Evolutionary conservation across 2,329 filamentous ascomycete genomes (phyloP).

Genomic region (Monosporascus ibericus): DNA sequence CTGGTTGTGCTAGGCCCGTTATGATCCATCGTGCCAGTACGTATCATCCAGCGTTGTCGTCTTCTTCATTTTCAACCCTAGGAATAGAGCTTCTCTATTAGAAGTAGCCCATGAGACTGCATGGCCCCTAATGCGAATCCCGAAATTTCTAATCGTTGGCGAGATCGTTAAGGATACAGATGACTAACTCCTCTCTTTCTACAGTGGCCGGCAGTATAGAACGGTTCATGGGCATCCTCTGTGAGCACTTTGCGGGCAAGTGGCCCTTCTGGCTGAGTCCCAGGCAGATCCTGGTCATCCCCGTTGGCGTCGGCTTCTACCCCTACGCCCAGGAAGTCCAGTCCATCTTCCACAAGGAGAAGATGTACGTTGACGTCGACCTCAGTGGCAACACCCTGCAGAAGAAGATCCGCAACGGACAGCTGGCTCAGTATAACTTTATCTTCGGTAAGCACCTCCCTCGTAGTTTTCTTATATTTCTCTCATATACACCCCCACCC

Average conservation of each 20-base stretch:
- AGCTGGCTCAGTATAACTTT: constrained; percentile 78
- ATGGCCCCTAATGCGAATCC: no score
- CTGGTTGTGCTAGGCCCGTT: constrained; percentile 72
- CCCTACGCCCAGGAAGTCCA: constrained; percentile 74
- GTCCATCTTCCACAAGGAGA: constrained; percentile 57
- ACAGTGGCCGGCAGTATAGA: constrained; percentile 59
- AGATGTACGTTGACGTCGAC: constrained; percentile 67
- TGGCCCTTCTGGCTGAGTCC: constrained; percentile 88
- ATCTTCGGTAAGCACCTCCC: constrained; percentile 58
- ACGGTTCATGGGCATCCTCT: constrained; percentile 66
- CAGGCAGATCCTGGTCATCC: constrained; percentile 74
- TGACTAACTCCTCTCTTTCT: background rate
- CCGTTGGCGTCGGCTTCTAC: constrained; percentile 65
- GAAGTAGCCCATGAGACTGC: no score
- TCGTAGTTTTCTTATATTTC: background rate
- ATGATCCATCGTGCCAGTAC: constrained; percentile 74
- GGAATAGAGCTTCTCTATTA: no score
- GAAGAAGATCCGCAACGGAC: constrained; percentile 82
- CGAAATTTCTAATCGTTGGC: no score
- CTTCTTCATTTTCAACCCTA: no score
- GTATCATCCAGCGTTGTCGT: background rate
- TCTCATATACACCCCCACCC: background rate
- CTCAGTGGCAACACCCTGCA: constrained; percentile 74
- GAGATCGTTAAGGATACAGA: no score
- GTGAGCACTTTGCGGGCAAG: constrained; percentile 79